Percentiles rank a stretch among this genome's conserved stretches.
Evolutionary conservation across 345 rosid species (phyloP).

Genomic region (rapeseed (Brassica napus)): DNA sequence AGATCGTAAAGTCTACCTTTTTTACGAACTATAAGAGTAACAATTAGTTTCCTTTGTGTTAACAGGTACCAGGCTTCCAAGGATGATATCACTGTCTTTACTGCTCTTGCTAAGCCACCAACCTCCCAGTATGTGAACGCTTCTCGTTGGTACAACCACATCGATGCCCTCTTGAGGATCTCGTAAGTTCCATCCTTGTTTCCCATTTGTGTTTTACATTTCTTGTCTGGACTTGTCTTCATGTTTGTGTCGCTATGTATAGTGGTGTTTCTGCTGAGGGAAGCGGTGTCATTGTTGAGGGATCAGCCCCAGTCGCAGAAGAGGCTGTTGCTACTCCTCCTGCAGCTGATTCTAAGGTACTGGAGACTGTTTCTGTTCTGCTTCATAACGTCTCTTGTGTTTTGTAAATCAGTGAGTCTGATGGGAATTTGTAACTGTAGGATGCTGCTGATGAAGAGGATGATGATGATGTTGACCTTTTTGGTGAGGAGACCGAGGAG

Average conservation of each 20-base stretch:
- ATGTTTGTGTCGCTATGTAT: neutral
- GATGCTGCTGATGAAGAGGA: slow-evolving; percentile 49
- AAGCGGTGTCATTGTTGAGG: slow-evolving; percentile 70
- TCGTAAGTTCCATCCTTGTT: slow-evolving; percentile 56
- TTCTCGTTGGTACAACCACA: slow-evolving; percentile 80
- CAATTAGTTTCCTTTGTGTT: neutral
- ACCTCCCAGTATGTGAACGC: slow-evolving; percentile 64
- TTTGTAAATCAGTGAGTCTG: neutral
- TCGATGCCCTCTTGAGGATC: slow-evolving; percentile 86
- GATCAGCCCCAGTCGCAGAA: slow-evolving; percentile 49
- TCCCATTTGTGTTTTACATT: neutral
- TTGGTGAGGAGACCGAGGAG: slow-evolving; percentile 89
- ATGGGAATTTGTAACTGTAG: neutral
- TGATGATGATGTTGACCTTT: slow-evolving; percentile 79
- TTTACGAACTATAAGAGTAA: neutral
- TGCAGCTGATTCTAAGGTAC: slow-evolving; percentile 66
- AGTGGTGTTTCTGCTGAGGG: slow-evolving; percentile 88
- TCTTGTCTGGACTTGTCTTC: neutral
- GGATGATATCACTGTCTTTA: slow-evolving; percentile 70
- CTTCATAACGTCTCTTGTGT: neutral
- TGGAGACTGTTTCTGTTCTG: neutral
- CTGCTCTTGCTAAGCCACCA: slow-evolving; percentile 62
- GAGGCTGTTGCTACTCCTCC: slow-evolving; percentile 86
- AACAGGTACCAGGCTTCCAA: slow-evolving; percentile 89
- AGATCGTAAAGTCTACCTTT: neutral